Base-by-base conservation (phyloP, 1,284 basidiomycete genomes). In the Malassezia psittaci region DNA sequence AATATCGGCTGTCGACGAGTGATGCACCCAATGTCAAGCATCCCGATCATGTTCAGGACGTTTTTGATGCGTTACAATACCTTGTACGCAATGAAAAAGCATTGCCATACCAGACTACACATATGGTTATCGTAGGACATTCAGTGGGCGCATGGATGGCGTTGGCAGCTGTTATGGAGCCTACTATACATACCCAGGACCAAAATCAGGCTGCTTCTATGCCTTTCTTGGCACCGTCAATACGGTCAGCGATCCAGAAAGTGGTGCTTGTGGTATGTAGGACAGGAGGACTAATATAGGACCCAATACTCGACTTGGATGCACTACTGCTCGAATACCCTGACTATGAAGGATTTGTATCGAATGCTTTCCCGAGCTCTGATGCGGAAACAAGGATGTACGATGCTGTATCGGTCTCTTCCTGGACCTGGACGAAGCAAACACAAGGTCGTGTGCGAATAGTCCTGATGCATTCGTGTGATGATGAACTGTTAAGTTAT, bases 121-220 rank as follows among this genome's bases (percentile, higher is more conserved):
- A 15, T 13, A 15, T 50, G 3, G 29, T 33, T 11, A 11, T 50
- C 3, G 48, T 33, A 11, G 48, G 48, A 3, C 48, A 50, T 34
- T 50, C 48, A 1, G 48, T 50, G 3, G 48, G 48, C 21, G 48
- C 48, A 3, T 50, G 48, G 48, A 50, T 50, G 48, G 24, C 32
- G 1, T 33, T 50, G 8, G 48, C 48, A 2, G 7, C 13, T 3
- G 13, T 50, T 1, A 41, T 41, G 39, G 24, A 50, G 24, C 29
- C 21, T 4, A 19, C 32, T 13, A 3, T 10, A 16, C 21, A 16
- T 16, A 15, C 21, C 4, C 15, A 19, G 24, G 9, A 16, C 10
- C 18, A 21, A 3, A 5, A 40, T 18, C 5, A 15, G 12, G 37
- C 36, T 4, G 37, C 24, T 10, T 10, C 1, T 1, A 48, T 48